Conservation (phyloP, 1,284 basidiomycete species). For the Ceratobasidium sp. region DNA sequence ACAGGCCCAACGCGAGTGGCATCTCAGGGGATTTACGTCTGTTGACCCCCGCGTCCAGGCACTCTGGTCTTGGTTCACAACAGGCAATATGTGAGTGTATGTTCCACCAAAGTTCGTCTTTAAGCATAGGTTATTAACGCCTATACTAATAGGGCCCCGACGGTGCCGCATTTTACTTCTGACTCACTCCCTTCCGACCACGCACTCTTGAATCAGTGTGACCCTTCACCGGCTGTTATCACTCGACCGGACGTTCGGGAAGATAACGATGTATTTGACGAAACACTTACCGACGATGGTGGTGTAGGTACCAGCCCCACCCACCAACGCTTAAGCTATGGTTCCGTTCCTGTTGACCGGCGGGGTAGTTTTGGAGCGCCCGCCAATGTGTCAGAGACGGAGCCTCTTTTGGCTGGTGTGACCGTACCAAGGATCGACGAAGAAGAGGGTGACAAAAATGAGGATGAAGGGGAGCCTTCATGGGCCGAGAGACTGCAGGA, state of each 20-base stretch:
- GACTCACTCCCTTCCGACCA: conserved; percentile 43
- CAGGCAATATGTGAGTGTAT: too few relatives aligned
- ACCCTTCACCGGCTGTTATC: conserved; percentile 28
- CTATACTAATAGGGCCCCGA: conserved; percentile 41
- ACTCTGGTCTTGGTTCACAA: too few relatives aligned
- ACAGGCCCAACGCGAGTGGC: too few relatives aligned
- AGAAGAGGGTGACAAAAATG: conserved; percentile 27
- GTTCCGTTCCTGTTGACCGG: conserved; percentile 36
- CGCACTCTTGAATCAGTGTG: conserved; percentile 33
- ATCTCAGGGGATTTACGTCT: too few relatives aligned
- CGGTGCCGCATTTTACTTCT: conserved; percentile 40
- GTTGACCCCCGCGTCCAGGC: too few relatives aligned
- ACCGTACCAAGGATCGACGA: conserved; percentile 45
- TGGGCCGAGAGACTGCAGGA: conserved; percentile 45
- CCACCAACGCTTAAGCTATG: conserved; percentile 32
- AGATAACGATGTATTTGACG: conserved; percentile 13
- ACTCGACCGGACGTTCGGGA: conserved; percentile 4
- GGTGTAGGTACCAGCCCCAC: conserved; percentile 27
- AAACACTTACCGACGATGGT: neutral
- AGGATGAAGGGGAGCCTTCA: conserved; percentile 23
- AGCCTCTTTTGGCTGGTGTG: conserved; percentile 35
- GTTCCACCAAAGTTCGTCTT: too few relatives aligned
- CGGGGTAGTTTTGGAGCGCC: conserved; percentile 29
- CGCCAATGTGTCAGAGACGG: conserved; percentile 34
- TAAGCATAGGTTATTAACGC: too few relatives aligned